Base-by-base conservation (phyloP, 495 filamentous ascomycete genomes). In the Amniculicola lignicola region DNA sequence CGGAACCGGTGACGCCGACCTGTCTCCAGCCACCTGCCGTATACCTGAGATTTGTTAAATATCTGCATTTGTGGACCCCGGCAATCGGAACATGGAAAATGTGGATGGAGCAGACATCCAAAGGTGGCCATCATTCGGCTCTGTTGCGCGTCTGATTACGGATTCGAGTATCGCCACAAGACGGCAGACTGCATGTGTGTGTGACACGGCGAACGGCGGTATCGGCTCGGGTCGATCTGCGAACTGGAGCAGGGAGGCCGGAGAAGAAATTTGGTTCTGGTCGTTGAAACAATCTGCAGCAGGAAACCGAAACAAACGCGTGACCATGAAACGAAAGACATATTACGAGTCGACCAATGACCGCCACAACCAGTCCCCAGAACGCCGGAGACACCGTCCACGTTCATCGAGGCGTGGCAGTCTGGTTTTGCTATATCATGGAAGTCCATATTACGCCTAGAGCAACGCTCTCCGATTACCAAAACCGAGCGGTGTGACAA, bases 151-250 rank as follows among this genome's bases (percentile, higher is more conserved):
- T n/a, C n/a, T n/a, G n/a, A n/a, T n/a, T n/a, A n/a, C n/a, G n/a
- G n/a, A n/a, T n/a, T n/a, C n/a, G n/a, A n/a, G n/a, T n/a, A n/a
- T 56, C 35, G 41, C 48, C 46, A 49, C 53, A 38, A 21, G 38
- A 54, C 27, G 60, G 54, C 22, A 47, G 45, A 45, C 60, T 41
- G 54, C 60, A 63, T 50, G 50, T 36, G 16, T 33, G 54, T 63
- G 41, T 47, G 28, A 62, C 50, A 37, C 3, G 19, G 7, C 37
- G 37, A 18, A 28, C 31, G 50, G 31, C 23, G 44, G 19, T 21
- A 41, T 42, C 51, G 60, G 50, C 35, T 37, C 36, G 12, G 24
- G 28, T 33, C 49, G 54, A 63, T 54, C 48, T 51, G 38, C 51
- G 45, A 57, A 62, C 42, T 1, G 21, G 25, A 51, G 7, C 27